phyloP scores from a whole-genome alignment of 2,329 filamentous ascomycete genomes.

The Metarhizium robertsii region DNA sequence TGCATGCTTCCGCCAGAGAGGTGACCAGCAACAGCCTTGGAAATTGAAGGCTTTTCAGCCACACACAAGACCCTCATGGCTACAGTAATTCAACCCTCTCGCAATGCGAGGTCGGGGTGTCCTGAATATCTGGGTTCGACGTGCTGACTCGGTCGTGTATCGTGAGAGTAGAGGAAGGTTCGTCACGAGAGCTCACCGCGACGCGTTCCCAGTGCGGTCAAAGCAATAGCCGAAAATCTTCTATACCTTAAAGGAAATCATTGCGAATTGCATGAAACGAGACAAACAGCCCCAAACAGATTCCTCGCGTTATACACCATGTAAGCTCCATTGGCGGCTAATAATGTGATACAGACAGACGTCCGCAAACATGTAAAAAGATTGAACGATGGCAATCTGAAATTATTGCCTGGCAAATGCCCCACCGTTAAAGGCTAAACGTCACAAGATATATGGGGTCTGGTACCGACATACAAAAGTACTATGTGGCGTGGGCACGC shows the following conservation, averaged over 20 bases:
- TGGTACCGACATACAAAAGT: too few relatives aligned
- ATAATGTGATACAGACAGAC: not conserved
- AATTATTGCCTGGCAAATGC: too few relatives aligned
- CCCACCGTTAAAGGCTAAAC: too few relatives aligned
- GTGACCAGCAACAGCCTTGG: constrained; percentile 86
- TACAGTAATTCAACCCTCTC: not conserved
- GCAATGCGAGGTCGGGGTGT: not conserved
- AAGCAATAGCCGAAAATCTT: not conserved
- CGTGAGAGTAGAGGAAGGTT: not conserved
- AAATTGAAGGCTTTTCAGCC: constrained; percentile 76
- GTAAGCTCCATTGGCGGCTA: not conserved
- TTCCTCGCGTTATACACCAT: not conserved
- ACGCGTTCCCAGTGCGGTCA: not conserved
- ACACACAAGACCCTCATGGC: constrained; percentile 45
- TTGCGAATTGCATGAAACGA: not conserved
- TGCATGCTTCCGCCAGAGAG: constrained; percentile 67
- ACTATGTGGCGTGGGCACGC: too few relatives aligned
- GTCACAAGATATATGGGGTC: too few relatives aligned
- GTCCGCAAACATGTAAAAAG: not conserved
- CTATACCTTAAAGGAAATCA: not conserved
- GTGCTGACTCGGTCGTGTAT: not conserved
- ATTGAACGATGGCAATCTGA: not conserved
- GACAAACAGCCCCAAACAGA: not conserved
- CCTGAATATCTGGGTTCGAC: not conserved
- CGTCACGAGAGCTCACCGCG: not conserved